phyloP scores from a whole-genome alignment of 352 stramenopile species.

The Globisporangium nagaii region DNA sequence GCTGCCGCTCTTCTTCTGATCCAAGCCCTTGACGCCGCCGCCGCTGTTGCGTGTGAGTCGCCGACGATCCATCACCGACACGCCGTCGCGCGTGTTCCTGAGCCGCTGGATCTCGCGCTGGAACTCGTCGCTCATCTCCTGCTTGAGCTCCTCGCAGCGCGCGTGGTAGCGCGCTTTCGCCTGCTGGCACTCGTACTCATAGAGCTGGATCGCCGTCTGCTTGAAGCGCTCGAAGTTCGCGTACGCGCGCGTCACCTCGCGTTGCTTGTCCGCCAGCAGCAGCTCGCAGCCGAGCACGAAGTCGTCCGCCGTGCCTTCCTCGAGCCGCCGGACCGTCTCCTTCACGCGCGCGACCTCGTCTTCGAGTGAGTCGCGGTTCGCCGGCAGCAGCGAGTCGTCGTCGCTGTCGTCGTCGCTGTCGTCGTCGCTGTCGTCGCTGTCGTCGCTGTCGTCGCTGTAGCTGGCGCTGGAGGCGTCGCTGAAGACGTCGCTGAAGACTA shows the following conservation, averaged over 20 bases:
- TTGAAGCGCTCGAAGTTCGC: conserved; percentile 24
- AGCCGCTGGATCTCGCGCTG: conserved; percentile 48
- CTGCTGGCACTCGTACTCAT: conserved; percentile 35
- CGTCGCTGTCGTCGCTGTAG: conserved; percentile 10
- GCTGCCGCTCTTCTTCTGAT: conserved; percentile 12
- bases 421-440: conserved; percentile 11
- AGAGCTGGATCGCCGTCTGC: conserved; percentile 21
- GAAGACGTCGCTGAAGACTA: conserved; percentile 3
- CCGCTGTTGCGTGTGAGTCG: conserved; percentile 22
- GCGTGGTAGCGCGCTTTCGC: conserved; percentile 28
- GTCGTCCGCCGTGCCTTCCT: conserved; percentile 26
- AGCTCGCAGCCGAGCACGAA: conserved; percentile 30
- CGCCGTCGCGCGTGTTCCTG: conserved; percentile 48
- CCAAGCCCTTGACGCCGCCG: conserved; percentile 8
- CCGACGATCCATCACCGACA: conserved; percentile 60
- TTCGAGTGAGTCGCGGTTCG: conserved; percentile 23
- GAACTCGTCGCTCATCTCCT: conserved; percentile 44
- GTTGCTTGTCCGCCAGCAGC: conserved; percentile 16
- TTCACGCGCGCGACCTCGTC: conserved; percentile 17
- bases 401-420: conserved; percentile 5
- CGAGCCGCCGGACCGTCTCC: conserved; percentile 21
- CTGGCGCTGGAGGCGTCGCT: conserved; percentile 10
- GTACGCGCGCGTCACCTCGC: conserved; percentile 21
- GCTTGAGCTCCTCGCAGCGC: conserved; percentile 45
- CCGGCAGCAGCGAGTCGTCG: conserved; percentile 11